phyloP scores from a whole-genome alignment of 768 basidiomycete species.

The Phaeolepiota aurea region DNA sequence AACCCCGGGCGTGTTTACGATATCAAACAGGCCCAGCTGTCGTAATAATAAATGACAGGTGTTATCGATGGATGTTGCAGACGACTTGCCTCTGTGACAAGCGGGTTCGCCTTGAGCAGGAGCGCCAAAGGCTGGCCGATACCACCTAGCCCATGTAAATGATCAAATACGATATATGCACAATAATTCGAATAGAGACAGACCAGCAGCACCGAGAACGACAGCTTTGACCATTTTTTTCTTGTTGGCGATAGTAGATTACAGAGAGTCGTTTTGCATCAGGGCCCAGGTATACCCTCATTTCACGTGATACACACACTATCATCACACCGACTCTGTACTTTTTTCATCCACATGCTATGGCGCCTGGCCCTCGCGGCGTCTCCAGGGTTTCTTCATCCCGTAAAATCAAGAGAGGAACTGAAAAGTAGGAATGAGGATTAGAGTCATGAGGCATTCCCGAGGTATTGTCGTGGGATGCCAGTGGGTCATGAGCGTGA shows the following conservation, averaged over 20 bases:
- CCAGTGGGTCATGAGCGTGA: too few species aligned
- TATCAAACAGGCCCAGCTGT: conserved; percentile 88
- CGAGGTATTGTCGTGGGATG: too few species aligned
- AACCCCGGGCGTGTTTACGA: conserved; percentile 96
- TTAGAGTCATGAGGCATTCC: too few species aligned
- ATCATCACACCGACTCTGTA: too few species aligned
- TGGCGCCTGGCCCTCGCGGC: too few species aligned
- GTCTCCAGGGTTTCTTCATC: too few species aligned
- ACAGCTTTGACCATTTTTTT: conserved; percentile 65
- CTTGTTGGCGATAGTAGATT: conserved; percentile 6
- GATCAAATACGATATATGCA: neutral
- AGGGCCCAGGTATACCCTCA: too few species aligned
- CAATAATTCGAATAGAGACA: conserved; percentile 8
- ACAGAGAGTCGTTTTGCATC: too few species aligned
- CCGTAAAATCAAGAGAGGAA: too few species aligned
- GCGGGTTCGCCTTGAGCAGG: conserved; percentile 79
- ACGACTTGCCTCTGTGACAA: conserved; percentile 62
- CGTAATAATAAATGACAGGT: neutral
- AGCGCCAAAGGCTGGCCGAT: conserved; percentile 96
- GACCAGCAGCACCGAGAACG: conserved; percentile 94
- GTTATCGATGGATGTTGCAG: conserved; percentile 2
- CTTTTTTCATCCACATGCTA: too few species aligned
- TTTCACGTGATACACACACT: too few species aligned
- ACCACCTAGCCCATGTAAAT: conserved; percentile 56
- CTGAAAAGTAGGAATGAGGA: too few species aligned